Conservation (phyloP, 352 stramenopile genomes). For the Phytopythium montanum region DNA sequence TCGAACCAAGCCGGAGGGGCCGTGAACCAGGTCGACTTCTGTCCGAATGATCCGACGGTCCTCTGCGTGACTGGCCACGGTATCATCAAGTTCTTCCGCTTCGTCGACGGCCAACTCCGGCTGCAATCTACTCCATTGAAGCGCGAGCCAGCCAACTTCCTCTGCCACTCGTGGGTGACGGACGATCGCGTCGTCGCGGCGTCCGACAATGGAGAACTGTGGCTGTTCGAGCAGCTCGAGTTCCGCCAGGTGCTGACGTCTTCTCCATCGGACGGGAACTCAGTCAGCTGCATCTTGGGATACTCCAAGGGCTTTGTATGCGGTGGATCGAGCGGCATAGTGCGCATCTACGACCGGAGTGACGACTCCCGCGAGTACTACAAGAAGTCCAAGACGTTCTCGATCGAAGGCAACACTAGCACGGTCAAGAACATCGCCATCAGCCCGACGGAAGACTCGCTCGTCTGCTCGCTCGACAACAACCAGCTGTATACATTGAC, state of each 20-base stretch:
- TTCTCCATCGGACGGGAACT: conserved; percentile 75
- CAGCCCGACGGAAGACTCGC: conserved; percentile 86
- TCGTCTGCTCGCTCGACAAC: conserved; percentile 86
- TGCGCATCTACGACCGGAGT: conserved; percentile 83
- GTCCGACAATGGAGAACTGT: conserved; percentile 88
- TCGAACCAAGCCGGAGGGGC: conserved; percentile 60
- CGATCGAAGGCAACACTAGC: conserved; percentile 77
- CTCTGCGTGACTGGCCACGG: conserved; percentile 89
- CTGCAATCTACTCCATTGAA: conserved; percentile 70
- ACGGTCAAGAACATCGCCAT: conserved; percentile 84
- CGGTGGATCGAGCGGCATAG: conserved; percentile 63
- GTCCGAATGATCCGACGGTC: conserved; percentile 74
- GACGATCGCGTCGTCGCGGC: conserved; percentile 90
- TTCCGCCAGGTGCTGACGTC: conserved; percentile 77
- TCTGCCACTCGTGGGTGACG: conserved; percentile 89
- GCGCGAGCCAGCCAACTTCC: conserved; percentile 80
- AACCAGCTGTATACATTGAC: conserved; percentile 91
- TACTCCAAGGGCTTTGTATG: conserved; percentile 91
- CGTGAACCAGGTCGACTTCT: conserved; percentile 89
- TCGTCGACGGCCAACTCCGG: conserved; percentile 80
- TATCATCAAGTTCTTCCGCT: conserved; percentile 88
- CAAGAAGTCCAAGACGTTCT: conserved; percentile 88
- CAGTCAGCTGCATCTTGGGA: conserved; percentile 78
- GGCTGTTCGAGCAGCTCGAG: conserved; percentile 92
- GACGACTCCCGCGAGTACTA: conserved; percentile 88